Evolutionary conservation across 306 rosid genomes (phyloP), one percentile per base, ranked within the genome.

Genomic region (Canavalia gladiata): DNA sequence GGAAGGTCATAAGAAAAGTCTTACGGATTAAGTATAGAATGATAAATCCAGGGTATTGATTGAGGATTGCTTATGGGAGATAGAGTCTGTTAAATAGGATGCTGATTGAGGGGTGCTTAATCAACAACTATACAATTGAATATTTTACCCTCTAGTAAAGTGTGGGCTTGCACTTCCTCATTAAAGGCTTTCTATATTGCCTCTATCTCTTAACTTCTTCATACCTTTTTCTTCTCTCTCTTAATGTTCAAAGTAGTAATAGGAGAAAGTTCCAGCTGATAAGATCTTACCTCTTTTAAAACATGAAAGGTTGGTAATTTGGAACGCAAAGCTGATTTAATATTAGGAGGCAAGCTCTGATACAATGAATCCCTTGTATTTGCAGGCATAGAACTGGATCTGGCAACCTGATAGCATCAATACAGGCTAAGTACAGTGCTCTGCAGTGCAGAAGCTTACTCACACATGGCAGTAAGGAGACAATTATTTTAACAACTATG

Each of bases 331-430:
- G 97, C 87, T 49, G 82, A 83, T 84, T 91, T 93, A 76, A 91
- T 56, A 52, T 80, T 83, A 80, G 98, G 98, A 8, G 98, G 97
- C 91, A 93, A 86, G 79, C 89, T 86, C 88, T 93, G 97, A 86
- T 90, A 93, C 72, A 93, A 85, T 52, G 93, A 46, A 74, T 91
- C 98, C 85, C 93, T 89, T 49, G 94, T 87, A 87, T 88, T 91
- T 82, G 88, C 86, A 28, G 98, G 94, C 91, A 89, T 84, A 42
- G 90, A 87, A 84, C 92, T 78, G 78, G 97, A 93, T 69, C 93
- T 84, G 33, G 92, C 92, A 68, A 91, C 98, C 98, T 93, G 81
- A 79, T 58, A 81, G 57, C 58, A 73, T n/a, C 79, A 68, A 74
- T 73, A 77, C 59, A 8, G 18, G 64, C 78, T 82, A 57, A 76